Conservation (phyloP, 106 monocot species). For the Agapanthus africanus region DNA sequence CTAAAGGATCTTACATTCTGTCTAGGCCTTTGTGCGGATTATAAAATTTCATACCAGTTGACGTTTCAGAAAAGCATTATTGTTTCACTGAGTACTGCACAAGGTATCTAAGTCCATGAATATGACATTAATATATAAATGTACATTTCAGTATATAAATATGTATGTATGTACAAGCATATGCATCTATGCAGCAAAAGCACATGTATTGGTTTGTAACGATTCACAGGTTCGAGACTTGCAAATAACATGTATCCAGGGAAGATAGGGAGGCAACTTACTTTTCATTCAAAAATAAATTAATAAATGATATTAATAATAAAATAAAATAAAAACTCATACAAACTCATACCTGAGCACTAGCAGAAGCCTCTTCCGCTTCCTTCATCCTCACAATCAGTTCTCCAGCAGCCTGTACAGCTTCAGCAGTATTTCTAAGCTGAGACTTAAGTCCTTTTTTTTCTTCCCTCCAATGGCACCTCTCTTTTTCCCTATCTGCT, state of each 20-base stretch:
- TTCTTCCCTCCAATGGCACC: constrained; percentile 79
- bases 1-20: no score
- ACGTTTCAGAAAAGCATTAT: not conserved
- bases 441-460: constrained; percentile 74
- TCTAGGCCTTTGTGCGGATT: no score
- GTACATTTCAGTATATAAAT: no score
- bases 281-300: no score
- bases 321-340: no score
- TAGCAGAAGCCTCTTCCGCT: constrained; percentile 63
- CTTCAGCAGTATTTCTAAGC: constrained; percentile 86
- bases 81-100: no score
- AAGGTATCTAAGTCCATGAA: no score
- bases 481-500: constrained; percentile 85
- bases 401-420: constrained; percentile 94
- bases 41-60: not conserved
- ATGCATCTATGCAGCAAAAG: not conserved
- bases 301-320: no score
- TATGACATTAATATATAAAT: no score
- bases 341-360: constrained; percentile 83
- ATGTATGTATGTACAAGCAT: not conserved
- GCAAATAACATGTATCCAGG: no score
- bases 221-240: no score
- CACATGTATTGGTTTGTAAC: not conserved
- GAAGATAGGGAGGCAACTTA: no score
- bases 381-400: constrained; percentile 82